Conservation (phyloP, 2,329 filamentous ascomycete species). For the Penicillium sp. region DNA sequence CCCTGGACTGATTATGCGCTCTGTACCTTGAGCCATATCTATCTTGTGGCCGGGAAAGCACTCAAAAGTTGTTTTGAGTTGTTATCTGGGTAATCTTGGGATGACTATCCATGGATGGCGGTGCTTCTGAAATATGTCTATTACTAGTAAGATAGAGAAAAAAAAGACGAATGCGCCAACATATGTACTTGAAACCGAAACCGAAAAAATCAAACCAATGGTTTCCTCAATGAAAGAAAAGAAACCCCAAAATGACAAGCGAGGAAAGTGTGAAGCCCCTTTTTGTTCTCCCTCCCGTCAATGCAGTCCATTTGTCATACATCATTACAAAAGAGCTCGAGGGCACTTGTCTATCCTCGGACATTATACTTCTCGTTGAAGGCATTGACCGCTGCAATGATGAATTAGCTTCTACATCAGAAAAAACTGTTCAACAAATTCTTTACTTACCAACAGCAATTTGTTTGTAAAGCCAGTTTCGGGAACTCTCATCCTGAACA, state of each 20-base stretch:
- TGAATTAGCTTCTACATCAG: slow-evolving; percentile 10
- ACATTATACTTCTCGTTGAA: slow-evolving; percentile 68
- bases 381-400: slow-evolving; percentile 57
- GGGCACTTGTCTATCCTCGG: slow-evolving; percentile 47
- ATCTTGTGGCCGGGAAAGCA: too few species aligned
- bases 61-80: too few species aligned
- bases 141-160: background rate
- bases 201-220: background rate
- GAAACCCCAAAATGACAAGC: background rate
- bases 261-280: background rate
- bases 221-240: background rate
- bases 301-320: slow-evolving; percentile 16
- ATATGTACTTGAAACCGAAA: background rate
- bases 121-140: background rate
- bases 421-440: background rate
- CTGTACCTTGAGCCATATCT: too few species aligned
- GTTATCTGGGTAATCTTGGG: background rate
- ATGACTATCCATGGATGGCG: background rate
- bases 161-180: background rate
- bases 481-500: slow-evolving; percentile 77
- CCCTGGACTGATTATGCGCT: too few species aligned
- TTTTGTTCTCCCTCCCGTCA: slow-evolving; percentile 10
- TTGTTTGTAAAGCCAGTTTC: slow-evolving; percentile 67
- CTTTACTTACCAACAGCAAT: slow-evolving; percentile 56
- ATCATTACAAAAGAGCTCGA: slow-evolving; percentile 16